Base-by-base conservation (phyloP, 2,329 filamentous ascomycete genomes). In the Botrytis cinerea region DNA sequence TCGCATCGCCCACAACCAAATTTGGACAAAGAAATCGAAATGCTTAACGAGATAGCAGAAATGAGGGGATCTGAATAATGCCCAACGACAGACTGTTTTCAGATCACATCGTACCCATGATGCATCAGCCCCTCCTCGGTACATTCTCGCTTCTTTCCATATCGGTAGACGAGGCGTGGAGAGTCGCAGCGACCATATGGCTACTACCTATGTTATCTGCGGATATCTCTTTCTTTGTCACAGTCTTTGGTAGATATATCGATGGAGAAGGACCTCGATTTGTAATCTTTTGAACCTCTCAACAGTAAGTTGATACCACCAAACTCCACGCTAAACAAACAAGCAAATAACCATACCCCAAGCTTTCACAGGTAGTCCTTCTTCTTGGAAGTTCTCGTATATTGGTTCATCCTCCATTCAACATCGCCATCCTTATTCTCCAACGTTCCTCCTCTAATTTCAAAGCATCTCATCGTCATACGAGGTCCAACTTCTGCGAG, bases 391-490 rank as follows among this genome's bases (percentile, higher is more conserved):
- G 95, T 98, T 78, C 96, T 88, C 14, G 95, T 99, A 83, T 97
- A 99, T 81, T 98, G 95, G 75, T 93, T 97, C 76, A 99, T 86
- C 76, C 96, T 92, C 96, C 96, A 99, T 84, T 99, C 96, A 7
- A 97, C 90, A 83, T 99, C 96, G 6, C 95, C 95, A 77, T 97
- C 93, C 82, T 97, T 97, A 80, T 95, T 97, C 81, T 98, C 96
- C 74, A 98, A 85, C 6, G 95, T 97, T 25, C 96, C 95, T 71
- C 91, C 92, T 64, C 95, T 88, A 75, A 99, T 97, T 84, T 98
- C 94, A 81, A 98, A 99, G 71, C 94, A 85, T 77, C 94, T 88
- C 94, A 98, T 96, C n/a, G 94, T 97, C 93, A 98, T 97, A 73
- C 96, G 88, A 1, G 96, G 96, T 0, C 95, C 94, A 69, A 97